These are phyloP conservation scores for Gossypium armourianum DNA, from an alignment of 441 rosid species.

Conservation along the genomic window DNA sequence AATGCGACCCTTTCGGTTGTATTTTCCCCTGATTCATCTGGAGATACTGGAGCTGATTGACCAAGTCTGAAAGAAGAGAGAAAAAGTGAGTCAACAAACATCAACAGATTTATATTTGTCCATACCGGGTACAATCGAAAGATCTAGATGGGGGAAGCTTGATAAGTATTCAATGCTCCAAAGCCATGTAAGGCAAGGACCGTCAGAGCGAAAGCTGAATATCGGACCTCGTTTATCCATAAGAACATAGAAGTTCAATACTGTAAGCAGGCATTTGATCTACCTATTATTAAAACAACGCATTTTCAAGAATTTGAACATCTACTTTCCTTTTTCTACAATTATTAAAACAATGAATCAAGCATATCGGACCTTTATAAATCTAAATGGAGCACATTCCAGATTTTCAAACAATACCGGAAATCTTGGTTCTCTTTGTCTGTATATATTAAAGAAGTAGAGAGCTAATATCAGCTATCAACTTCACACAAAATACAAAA, in stretches of 20 bases:
- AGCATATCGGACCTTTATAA: too few relatives aligned
- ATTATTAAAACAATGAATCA: too few relatives aligned
- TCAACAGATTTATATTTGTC: neutral
- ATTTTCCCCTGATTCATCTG: neutral
- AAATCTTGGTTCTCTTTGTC: too few relatives aligned
- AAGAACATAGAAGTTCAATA: neutral
- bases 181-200: neutral
- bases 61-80: neutral
- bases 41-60: neutral
- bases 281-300: neutral
- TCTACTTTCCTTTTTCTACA: too few relatives aligned
- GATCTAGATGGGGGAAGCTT: neutral
- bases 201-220: neutral
- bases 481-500: too few relatives aligned
- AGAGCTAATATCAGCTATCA: too few relatives aligned
- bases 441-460: too few relatives aligned
- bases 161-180: neutral
- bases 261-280: neutral
- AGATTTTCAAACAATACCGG: too few relatives aligned
- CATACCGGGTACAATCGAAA: neutral
- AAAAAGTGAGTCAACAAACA: neutral
- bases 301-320: neutral
- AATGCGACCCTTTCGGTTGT: slow-evolving; percentile 9
- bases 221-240: neutral
- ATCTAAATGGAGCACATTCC: too few relatives aligned